Percentiles rank a stretch among this genome's conserved stretches.
Evolutionary conservation across 805 yeast genomes (phyloP).

Genomic region (Lachancea dasiensis): DNA sequence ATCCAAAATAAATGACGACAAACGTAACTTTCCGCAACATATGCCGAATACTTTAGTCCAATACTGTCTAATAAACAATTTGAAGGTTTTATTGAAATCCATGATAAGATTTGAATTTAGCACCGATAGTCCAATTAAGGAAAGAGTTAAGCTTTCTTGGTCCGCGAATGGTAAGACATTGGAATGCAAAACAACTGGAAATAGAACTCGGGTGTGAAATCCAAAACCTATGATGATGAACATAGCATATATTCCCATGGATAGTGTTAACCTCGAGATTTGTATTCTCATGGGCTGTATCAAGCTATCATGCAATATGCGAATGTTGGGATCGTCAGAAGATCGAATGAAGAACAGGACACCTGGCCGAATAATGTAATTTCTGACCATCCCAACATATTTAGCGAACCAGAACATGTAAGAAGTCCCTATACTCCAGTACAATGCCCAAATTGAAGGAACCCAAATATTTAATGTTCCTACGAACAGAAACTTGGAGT

Average conservation of each 20-base stretch:
- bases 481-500: conserved; percentile 17
- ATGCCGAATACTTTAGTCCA: conserved; percentile 60
- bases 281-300: conserved; percentile 71
- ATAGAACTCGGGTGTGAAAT: conserved; percentile 45
- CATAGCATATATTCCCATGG: conserved; percentile 67
- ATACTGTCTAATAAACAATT: conserved; percentile 39
- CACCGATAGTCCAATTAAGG: conserved; percentile 3
- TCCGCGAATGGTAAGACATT: conserved; percentile 6
- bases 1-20: conserved; percentile 77
- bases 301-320: conserved; percentile 80
- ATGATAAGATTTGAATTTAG: conserved; percentile 18
- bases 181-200: conserved; percentile 28
- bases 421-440: conserved; percentile 72
- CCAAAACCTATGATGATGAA: conserved; percentile 77
- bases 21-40: conserved; percentile 51
- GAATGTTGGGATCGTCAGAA: conserved; percentile 88
- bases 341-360: conserved; percentile 87
- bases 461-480: conserved; percentile 22
- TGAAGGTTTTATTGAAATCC: conserved; percentile 26
- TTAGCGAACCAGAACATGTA: conserved; percentile 87
- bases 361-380: conserved; percentile 72
- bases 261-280: conserved; percentile 60
- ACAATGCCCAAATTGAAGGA: conserved; percentile 24
- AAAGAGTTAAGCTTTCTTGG: conserved; percentile 3
- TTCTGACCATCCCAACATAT: conserved; percentile 78